Percentiles rank a stretch among this genome's conserved stretches.
phyloP scores from a whole-genome alignment of 257 asterid genomes.

The Nicotiana tomentosiformis region DNA sequence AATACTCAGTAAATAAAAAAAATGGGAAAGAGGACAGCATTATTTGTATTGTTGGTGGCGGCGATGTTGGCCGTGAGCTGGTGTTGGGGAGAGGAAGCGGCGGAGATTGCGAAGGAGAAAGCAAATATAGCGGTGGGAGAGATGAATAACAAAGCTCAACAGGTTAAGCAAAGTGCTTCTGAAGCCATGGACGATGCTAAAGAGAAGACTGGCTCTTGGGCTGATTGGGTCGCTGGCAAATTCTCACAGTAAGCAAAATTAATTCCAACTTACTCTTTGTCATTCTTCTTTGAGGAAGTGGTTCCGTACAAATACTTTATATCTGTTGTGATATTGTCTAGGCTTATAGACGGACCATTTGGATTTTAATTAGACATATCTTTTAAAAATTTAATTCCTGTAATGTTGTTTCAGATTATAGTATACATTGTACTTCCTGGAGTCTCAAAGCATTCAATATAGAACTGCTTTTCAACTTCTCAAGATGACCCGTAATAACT shows the following conservation, averaged over 20 bases:
- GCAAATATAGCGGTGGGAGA: slow-evolving; percentile 4
- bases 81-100: slow-evolving; percentile 19
- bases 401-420: no score
- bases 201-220: slow-evolving; percentile 33
- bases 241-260: slow-evolving; percentile 34
- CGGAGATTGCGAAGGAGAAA: slow-evolving; percentile 8
- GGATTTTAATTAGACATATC: no score
- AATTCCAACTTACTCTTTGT: neutral
- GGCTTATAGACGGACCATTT: no score
- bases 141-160: neutral
- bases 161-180: slow-evolving; percentile 4
- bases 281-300: no score
- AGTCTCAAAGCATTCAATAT: no score
- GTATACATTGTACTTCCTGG: neutral
- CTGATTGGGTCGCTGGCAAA: slow-evolving; percentile 43
- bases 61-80: neutral
- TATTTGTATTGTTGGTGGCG: slow-evolving; percentile 6
- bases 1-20: neutral
- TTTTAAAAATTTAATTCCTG: no score
- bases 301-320: no score
- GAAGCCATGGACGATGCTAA: slow-evolving; percentile 23
- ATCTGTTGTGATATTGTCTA: no score
- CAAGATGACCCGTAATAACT: neutral
- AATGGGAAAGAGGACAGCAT: slow-evolving; percentile 18
- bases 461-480: no score